Base-by-base conservation (phyloP, 1,139 yeast species). In the Yamadazyma songkhlaensis region DNA sequence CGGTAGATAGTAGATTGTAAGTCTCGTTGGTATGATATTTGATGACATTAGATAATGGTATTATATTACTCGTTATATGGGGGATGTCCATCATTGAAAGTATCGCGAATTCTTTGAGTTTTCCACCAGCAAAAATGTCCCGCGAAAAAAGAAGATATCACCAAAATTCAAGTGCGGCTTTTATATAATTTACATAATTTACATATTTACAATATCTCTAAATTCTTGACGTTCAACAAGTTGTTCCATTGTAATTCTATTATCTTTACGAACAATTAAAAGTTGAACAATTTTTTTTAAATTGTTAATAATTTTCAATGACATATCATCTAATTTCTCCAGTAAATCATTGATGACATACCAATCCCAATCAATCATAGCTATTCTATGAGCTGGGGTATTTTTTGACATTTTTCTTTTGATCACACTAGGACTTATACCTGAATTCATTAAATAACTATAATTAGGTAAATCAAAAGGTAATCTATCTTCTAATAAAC, bases 361-460 rank as follows among this genome's bases (percentile, higher is more conserved):
- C 97, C 97, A 92, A 30, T 75, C 76, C 98, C 98, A 92, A 46
- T 86, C 95, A 30, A 87, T 82, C 59, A 92, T 78, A 6, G 97
- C 97, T 29, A 92, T 92, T 40, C 97, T 67, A 59, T 90, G 96
- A 1, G 95, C 83, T 0, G 89, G 80, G 42, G 83, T 75, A 35
- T 81, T 75, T 31, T 78, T 71, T 26, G 74, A 67, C 47, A 80
- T 58, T 37, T 77, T 69, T 20, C 82, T 57, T 36, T 70, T 68
- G 32, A 72, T 54, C 8, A 72, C 75, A n/a, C 72, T 64, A 0
- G 75, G 75, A 4, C 72, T 62, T 2, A 71, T 60, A 1, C 70
- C 70, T 2, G 60, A 38, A 10, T 57, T 50, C 4, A 50, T 39
- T 25, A 53, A 41, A 15, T 52, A 55, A 10, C 80, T 72, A 12